phyloP scores from a whole-genome alignment of 1,284 basidiomycete species.

The Athelia psychrophila region DNA sequence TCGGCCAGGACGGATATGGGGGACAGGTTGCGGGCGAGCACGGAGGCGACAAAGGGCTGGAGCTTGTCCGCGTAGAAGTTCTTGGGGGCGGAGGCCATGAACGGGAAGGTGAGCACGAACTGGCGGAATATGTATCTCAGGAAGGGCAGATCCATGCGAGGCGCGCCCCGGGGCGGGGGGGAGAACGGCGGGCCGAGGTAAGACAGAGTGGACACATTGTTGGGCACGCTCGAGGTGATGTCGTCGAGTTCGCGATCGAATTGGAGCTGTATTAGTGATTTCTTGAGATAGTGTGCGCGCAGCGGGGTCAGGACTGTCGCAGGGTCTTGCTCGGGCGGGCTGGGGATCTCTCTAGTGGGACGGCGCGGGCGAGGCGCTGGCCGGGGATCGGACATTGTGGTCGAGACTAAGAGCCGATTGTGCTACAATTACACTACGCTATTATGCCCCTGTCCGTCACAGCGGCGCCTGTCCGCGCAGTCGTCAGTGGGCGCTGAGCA shows the following conservation, averaged over 20 bases:
- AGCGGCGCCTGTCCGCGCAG: too few relatives aligned
- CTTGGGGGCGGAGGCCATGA: conserved; percentile 82
- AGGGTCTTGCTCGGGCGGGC: neutral
- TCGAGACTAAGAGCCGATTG: neutral
- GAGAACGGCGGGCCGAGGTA: conserved; percentile 86
- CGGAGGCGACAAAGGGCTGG: conserved; percentile 85
- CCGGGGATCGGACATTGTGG: neutral
- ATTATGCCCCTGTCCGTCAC: too few relatives aligned
- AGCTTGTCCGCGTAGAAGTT: conserved; percentile 91
- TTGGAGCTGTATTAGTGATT: conserved; percentile 87
- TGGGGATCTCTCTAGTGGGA: conserved; percentile 20
- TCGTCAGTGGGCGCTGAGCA: too few relatives aligned
- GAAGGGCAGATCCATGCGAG: conserved; percentile 76
- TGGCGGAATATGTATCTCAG: conserved; percentile 87
- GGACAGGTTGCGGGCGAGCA: conserved; percentile 78
- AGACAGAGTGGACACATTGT: conserved; percentile 73
- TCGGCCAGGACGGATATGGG: conserved; percentile 62
- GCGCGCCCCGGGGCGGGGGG: conserved; percentile 62
- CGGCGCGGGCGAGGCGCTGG: conserved; percentile 19
- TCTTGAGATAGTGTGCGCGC: conserved; percentile 94
- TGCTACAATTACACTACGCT: too few relatives aligned
- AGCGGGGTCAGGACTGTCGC: conserved; percentile 64
- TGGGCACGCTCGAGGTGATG: conserved; percentile 55
- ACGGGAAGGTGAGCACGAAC: conserved; percentile 91
- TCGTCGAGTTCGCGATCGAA: conserved; percentile 74